Percentiles rank a stretch among this genome's conserved stretches.
Evolutionary conservation across 305 asterid species (phyloP).

Genomic region (Rubia tinctorum): DNA sequence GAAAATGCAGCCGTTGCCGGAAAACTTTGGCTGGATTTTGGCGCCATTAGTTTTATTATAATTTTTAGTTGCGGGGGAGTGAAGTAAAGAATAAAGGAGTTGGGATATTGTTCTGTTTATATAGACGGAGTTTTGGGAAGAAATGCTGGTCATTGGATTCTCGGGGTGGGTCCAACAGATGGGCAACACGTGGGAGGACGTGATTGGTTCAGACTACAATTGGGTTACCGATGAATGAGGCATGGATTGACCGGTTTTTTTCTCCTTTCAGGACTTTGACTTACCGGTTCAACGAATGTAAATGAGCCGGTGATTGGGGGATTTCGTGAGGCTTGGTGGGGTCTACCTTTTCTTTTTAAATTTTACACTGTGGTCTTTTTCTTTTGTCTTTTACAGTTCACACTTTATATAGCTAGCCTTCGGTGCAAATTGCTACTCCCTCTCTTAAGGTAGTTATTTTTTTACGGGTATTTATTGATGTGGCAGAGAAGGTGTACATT

Average conservation of each 20-base stretch:
- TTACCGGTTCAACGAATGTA: conserved; percentile 25
- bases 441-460: too few species aligned
- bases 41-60: conserved; percentile 56
- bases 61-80: conserved; percentile 26
- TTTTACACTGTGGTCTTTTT: background rate
- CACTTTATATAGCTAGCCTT: background rate
- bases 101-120: conserved; percentile 9
- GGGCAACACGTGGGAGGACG: conserved; percentile 29
- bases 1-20: too few species aligned
- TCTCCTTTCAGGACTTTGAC: conserved; percentile 2
- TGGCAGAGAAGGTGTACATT: too few species aligned
- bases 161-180: conserved; percentile 14
- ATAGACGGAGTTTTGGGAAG: conserved; percentile 11
- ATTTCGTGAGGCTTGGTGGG: background rate
- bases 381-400: background rate
- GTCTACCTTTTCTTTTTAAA: background rate
- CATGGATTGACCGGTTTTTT: conserved; percentile 29
- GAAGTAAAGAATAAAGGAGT: conserved; percentile 21
- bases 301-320: conserved; percentile 7
- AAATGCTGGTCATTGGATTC: conserved; percentile 54
- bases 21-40: too few species aligned
- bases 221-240: conserved; percentile 35
- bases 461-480: too few species aligned
- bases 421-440: background rate
- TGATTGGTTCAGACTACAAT: conserved; percentile 25